These are phyloP conservation scores for Rhizophlyctis rosea DNA, from an alignment of 192 early-diverging fungal genomes.

Conservation along the genomic window DNA sequence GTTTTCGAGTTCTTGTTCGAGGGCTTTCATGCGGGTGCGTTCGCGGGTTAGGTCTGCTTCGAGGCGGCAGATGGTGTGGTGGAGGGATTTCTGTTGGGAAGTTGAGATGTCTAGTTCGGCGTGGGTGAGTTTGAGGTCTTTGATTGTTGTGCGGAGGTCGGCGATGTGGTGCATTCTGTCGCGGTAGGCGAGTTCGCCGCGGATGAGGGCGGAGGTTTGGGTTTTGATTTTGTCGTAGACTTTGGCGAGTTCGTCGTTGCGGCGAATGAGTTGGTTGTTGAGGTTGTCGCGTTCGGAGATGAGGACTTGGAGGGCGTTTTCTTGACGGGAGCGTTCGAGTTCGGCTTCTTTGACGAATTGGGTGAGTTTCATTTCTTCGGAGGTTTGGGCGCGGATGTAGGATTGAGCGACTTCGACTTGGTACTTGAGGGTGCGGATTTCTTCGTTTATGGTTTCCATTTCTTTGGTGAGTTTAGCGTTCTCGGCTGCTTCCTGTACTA, in stretches of 20 bases:
- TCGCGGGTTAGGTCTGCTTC: conserved; percentile 44
- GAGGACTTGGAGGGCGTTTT: conserved; percentile 56
- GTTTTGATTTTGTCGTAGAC: conserved; percentile 58
- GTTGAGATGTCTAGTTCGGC: conserved; percentile 30
- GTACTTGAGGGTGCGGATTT: conserved; percentile 51
- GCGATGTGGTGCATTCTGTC: conserved; percentile 35
- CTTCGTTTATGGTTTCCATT: conserved; percentile 53
- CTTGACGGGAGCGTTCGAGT: conserved; percentile 51
- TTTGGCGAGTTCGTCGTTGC: conserved; percentile 55
- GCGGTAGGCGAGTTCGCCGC: conserved; percentile 46
- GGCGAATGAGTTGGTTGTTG: conserved; percentile 51
- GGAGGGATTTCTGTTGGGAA: conserved; percentile 25
- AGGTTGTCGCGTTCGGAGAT: conserved; percentile 59
- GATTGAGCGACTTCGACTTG: conserved; percentile 60
- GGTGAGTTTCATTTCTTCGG: conserved; percentile 53
- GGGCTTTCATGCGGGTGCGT: conserved; percentile 51
- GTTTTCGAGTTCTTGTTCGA: conserved; percentile 58
- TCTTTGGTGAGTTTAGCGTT: conserved; percentile 49
- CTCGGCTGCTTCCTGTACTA: conserved; percentile 47
- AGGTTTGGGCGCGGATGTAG: conserved; percentile 50
- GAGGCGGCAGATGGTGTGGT: conserved; percentile 34
- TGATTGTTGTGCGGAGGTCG: conserved; percentile 31
- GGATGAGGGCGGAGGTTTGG: conserved; percentile 43
- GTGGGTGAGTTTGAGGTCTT: conserved; percentile 13
- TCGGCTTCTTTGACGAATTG: conserved; percentile 69